Evolutionary conservation across 2,329 filamentous ascomycete genomes (phyloP), one percentile per base, ranked within the genome.

Genomic region (Alternaria infectoria): DNA sequence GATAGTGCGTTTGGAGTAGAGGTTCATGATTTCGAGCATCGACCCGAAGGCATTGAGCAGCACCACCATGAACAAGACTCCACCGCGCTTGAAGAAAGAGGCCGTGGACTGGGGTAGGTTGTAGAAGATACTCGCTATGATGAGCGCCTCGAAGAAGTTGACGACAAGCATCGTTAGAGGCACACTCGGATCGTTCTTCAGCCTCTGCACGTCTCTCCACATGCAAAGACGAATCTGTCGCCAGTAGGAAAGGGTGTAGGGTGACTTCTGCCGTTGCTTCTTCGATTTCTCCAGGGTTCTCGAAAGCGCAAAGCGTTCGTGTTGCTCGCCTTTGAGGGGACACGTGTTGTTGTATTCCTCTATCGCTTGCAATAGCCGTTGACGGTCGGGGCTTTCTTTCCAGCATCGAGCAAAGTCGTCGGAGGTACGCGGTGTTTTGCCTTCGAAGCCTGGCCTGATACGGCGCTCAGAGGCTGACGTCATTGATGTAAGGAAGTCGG

Each of bases 1-100:
- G 70, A 97, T 96, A 1, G 91, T 91, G 25, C 93, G 90, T 86
- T 96, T 92, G 2, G 91, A 87, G 74, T 94, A 97, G 2, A 97
- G 63, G 21, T 55, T 63, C 78, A 96, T 94, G 49, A 77, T 73
- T 50, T 90, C 88, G 0, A 83, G 79, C 57, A 88, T 85, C 11
- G 86, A 84, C 1, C 81, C 83, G 60, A 88, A 85, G 74, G 94
- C 93, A 54, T 91, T 92, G 77, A 94, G 94, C 80, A 94, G 87
- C 64, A 96, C 83, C 74, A 93, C 90, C 74, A 96, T 94, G 86
- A 96, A 96, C 46, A 96, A 82, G 12, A 96, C 21, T 2, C 85
- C 84, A 15, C 86, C 87, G 47, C 84, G 85, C 4, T 82, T 77
- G 62, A 83, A 86, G 73, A 89, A 87, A 0, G 84, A 84, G 3